Conservation (phyloP, 306 rosid genomes). For the Macrotyloma uniflorum region DNA sequence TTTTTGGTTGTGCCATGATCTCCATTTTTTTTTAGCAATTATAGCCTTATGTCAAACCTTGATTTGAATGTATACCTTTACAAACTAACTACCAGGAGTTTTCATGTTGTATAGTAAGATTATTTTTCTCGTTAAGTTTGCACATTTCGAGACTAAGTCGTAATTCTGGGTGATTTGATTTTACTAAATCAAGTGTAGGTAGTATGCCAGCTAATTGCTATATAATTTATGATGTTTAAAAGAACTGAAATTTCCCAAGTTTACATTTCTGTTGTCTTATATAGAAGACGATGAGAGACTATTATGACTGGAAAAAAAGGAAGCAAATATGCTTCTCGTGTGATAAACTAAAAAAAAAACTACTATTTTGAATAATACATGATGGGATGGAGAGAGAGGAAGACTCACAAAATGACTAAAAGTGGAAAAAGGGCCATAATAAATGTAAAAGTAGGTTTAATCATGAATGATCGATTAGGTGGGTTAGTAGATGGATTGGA, state of each 20-base stretch:
- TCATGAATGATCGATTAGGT: constrained; percentile 46
- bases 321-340: constrained; percentile 37
- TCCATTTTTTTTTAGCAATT: no score
- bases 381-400: constrained; percentile 36
- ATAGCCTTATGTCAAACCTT: no score
- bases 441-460: constrained; percentile 43
- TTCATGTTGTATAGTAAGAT: no score
- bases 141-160: no score
- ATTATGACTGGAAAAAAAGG: background rate
- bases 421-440: constrained; percentile 38
- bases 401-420: constrained; percentile 45
- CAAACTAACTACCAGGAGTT: no score
- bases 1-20: no score
- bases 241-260: background rate
- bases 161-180: background rate
- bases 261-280: constrained; percentile 27
- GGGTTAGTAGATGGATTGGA: constrained; percentile 37
- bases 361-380: constrained; percentile 32
- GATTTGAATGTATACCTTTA: no score
- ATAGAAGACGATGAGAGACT: constrained; percentile 36
- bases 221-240: background rate
- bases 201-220: no score
- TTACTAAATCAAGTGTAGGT: background rate
- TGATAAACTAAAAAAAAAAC: constrained; percentile 5
- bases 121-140: no score